phyloP scores from a whole-genome alignment of 768 basidiomycete species.

The Hericium coralloides region DNA sequence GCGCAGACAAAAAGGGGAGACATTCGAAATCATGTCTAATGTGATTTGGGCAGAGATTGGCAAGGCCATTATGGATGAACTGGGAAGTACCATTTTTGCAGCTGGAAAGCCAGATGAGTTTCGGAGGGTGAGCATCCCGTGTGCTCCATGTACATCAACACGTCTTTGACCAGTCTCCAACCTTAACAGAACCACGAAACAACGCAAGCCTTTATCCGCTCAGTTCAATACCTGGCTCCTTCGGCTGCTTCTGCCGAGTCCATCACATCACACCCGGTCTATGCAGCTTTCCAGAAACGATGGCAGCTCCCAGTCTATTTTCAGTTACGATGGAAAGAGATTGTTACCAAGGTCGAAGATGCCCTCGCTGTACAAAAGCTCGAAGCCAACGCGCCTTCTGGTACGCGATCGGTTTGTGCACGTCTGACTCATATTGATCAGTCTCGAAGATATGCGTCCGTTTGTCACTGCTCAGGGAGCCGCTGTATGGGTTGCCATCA shows the following conservation, averaged over 20 bases:
- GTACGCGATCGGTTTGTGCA: slow-evolving; percentile 20
- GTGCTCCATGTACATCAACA: too few species aligned
- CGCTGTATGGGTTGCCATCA: slow-evolving; percentile 64
- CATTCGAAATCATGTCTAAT: slow-evolving; percentile 80
- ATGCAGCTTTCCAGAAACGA: slow-evolving; percentile 62
- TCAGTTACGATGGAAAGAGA: slow-evolving; percentile 95
- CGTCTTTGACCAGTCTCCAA: too few species aligned
- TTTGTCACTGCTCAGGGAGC: slow-evolving; percentile 58
- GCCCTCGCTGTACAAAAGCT: slow-evolving; percentile 37
- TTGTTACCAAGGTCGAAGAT: slow-evolving; percentile 70
- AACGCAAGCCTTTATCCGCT: slow-evolving; percentile 72
- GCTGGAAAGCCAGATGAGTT: slow-evolving; percentile 88
- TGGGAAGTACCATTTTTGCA: slow-evolving; percentile 81
- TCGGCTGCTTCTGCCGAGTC: slow-evolving; percentile 57
- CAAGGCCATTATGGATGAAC: slow-evolving; percentile 70
- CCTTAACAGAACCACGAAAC: slow-evolving; percentile 67
- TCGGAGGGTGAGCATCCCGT: slow-evolving; percentile 47
- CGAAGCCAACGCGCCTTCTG: slow-evolving; percentile 31
- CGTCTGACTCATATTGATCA: not conserved
- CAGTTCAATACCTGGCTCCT: slow-evolving; percentile 77
- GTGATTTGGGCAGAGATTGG: slow-evolving; percentile 87
- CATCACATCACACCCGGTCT: slow-evolving; percentile 69
- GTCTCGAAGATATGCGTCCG: slow-evolving; percentile 17
- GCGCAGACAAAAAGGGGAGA: slow-evolving; percentile 20
- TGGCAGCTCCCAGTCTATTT: slow-evolving; percentile 99